Evolutionary conservation across 1,139 yeast genomes (phyloP).

Genomic region (Spencermartinsiella ligniputridi): DNA sequence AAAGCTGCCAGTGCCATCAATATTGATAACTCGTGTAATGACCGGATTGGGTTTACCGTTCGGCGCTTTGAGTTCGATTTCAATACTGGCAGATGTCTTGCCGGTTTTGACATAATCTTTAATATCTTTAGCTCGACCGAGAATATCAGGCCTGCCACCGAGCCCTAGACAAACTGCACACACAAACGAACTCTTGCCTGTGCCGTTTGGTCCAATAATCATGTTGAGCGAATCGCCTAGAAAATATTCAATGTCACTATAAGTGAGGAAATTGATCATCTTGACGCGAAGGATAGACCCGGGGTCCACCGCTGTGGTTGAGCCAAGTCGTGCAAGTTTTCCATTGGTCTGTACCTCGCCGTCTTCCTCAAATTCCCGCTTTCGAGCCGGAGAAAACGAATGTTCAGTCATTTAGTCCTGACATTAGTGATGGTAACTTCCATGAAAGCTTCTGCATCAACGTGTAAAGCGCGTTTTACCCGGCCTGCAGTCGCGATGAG

Average conservation of each 20-base stretch:
- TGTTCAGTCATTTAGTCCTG: no score
- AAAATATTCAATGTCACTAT: constrained; percentile 67
- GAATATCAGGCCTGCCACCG: constrained; percentile 71
- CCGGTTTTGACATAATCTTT: constrained; percentile 79
- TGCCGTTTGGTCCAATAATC: constrained; percentile 96
- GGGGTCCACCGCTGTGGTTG: constrained; percentile 27
- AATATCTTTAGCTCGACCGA: constrained; percentile 70
- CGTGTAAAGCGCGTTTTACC: constrained; percentile 2
- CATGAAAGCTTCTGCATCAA: no score
- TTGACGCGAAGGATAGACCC: constrained; percentile 70
- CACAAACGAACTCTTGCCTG: constrained; percentile 91
- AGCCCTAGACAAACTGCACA: constrained; percentile 91
- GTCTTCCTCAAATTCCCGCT: no score
- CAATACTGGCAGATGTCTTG: constrained; percentile 50
- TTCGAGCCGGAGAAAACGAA: no score
- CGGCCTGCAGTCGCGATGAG: no score
- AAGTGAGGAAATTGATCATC: constrained; percentile 78
- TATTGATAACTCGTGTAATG: constrained; percentile 43
- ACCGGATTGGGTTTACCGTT: constrained; percentile 32
- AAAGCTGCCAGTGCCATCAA: constrained; percentile 55
- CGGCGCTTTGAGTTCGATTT: constrained; percentile 56
- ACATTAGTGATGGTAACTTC: no score
- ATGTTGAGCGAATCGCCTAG: constrained; percentile 83
- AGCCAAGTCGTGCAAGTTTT: neutral
- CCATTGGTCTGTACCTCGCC: no score